Percentiles rank a stretch among this genome's conserved stretches.
These are phyloP conservation scores for Russula brevipes DNA, from an alignment of 768 basidiomycete genomes.

Conservation along the genomic window DNA sequence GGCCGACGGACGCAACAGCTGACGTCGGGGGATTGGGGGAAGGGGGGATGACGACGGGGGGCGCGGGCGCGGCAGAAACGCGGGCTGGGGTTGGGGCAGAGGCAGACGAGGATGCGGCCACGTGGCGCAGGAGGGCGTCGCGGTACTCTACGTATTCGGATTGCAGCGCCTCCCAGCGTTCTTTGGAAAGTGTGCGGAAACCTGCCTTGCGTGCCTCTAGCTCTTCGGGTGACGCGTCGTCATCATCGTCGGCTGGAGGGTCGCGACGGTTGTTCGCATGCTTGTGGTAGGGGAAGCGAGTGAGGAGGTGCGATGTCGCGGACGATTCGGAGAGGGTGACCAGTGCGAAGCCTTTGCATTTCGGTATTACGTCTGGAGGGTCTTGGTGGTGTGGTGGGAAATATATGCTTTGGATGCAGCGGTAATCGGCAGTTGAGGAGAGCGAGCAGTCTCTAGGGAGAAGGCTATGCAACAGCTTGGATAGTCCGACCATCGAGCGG, in stretches of 20 bases:
- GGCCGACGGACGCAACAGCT: not conserved
- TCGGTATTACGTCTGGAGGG: constrained; percentile 46
- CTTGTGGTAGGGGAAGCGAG: constrained; percentile 58
- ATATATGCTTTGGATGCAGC: constrained; percentile 45
- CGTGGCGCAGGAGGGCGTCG: constrained; percentile 43
- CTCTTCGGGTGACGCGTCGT: constrained; percentile 12
- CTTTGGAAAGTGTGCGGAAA: constrained; percentile 52
- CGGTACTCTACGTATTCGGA: constrained; percentile 67
- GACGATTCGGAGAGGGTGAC: constrained; percentile 45
- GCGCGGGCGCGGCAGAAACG: no score
- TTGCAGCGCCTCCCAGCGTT: constrained; percentile 57
- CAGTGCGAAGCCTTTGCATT: constrained; percentile 73
- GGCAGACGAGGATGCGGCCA: constrained; percentile 5
- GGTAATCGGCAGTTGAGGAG: not conserved
- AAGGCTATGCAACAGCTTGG: constrained; percentile 35
- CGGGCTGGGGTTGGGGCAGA: not conserved
- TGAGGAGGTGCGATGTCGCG: constrained; percentile 41
- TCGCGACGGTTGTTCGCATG: constrained; percentile 12
- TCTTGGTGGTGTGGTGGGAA: constrained; percentile 65
- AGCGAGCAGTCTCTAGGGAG: constrained; percentile 2
- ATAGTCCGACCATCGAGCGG: constrained; percentile 47
- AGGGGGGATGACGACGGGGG: no score
- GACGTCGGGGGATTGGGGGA: not conserved
- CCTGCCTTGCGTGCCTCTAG: constrained; percentile 54
- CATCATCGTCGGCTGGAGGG: not conserved